Evolutionary conservation across 73 alveolate species (phyloP), one percentile per base, ranked within the genome.

Genomic region (Vitrella brassicaformis): DNA sequence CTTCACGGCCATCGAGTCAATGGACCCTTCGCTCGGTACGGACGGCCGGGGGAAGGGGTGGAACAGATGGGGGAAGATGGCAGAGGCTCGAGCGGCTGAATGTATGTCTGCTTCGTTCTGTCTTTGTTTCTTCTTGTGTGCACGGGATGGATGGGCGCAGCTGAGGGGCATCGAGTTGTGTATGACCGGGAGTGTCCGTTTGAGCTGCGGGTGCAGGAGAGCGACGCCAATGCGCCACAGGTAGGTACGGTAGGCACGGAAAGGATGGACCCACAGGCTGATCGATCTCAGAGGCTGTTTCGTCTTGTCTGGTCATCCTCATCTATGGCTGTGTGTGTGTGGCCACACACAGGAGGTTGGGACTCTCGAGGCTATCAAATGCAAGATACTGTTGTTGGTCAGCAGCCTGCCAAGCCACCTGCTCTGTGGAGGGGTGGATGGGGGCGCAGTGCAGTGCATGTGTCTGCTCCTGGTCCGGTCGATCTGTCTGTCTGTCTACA

Each of bases 1-100:
- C 71, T 92, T 92, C 85, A 46, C 87, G 8, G 90, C 92, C 67
- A 85, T 94, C 47, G 98, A 94, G 46, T 97, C 90, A 68, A 89
- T 89, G 96, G 99, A 94, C 81, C 99, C 99, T 0, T 82, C 97
- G 67, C 87, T 94, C 0, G 74, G 64, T 27, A n/a, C n/a, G n/a
- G n/a, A n/a, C n/a, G n/a, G n/a, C n/a, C n/a, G n/a, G n/a, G n/a
- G 83, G 70, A 68, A 47, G 70, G 27, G 22, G 28, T 7, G 69
- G 0, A 25, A 25, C 28, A 14, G 28, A 27, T 25, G 68, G 10
- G 31, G 14, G 27, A 29, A 64, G 19, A 25, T 0, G 14, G 28
- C 18, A 29, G 28, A 25, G 47, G 71, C 31, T 66, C 1, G 7
- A 28, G 45, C 25, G 39, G 71, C 10, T 66, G 14, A n/a, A 19